These are phyloP conservation scores for Colletotrichum navitas DNA, from an alignment of 2,329 filamentous ascomycete species.

Conservation along the genomic window DNA sequence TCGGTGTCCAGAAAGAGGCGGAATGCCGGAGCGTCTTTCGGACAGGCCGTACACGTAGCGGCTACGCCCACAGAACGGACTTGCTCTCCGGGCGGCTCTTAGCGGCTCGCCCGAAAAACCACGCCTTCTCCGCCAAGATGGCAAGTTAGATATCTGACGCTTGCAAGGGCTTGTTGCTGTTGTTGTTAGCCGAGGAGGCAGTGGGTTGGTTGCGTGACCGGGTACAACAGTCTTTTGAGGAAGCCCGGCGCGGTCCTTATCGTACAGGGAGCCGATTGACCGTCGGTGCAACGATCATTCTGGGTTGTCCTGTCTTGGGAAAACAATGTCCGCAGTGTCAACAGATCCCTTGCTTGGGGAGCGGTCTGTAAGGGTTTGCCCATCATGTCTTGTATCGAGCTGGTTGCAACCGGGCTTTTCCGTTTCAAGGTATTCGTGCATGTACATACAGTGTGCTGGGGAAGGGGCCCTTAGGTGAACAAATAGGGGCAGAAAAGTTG, in stretches of 20 bases:
- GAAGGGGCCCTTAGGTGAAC: background rate
- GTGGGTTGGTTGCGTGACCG: conserved; percentile 13
- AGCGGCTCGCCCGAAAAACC: background rate
- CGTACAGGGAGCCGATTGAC: conserved; percentile 6
- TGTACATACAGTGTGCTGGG: no score
- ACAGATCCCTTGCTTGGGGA: background rate
- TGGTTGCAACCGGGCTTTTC: background rate
- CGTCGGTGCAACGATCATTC: background rate
- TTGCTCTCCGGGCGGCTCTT: background rate
- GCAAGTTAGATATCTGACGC: background rate
- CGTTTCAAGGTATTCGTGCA: background rate
- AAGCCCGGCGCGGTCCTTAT: conserved; percentile 28
- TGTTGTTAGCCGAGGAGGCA: conserved; percentile 6
- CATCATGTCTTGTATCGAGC: conserved; percentile 14
- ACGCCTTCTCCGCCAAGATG: background rate
- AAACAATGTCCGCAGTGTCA: background rate
- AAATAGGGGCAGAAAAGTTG: conserved; percentile 9
- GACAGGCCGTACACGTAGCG: background rate
- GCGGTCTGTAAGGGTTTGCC: conserved; percentile 10
- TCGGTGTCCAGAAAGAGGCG: background rate
- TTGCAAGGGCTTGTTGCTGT: background rate
- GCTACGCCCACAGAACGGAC: background rate
- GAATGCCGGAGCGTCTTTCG: background rate
- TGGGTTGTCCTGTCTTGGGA: background rate
- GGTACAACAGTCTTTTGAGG: conserved; percentile 20